Percentiles rank a stretch among this genome's conserved stretches.
phyloP scores from a whole-genome alignment of 1,284 basidiomycete genomes.

The Porodaedalea pini region DNA sequence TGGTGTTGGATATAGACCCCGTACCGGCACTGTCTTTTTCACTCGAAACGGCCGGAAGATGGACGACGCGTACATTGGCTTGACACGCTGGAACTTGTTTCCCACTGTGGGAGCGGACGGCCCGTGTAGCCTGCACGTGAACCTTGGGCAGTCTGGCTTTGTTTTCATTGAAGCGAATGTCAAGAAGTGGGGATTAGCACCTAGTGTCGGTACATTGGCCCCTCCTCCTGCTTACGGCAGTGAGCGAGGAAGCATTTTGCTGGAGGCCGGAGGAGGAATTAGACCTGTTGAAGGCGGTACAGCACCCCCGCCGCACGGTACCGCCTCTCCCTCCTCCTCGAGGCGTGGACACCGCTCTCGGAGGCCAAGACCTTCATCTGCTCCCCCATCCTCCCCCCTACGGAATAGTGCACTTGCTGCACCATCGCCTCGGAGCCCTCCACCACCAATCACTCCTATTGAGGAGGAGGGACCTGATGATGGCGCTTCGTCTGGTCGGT shows the following conservation, averaged over 20 bases:
- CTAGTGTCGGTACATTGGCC: constrained; percentile 90
- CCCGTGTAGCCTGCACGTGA: constrained; percentile 91
- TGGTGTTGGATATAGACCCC: constrained; percentile 89
- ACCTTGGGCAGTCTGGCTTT: constrained; percentile 93
- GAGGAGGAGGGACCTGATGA: constrained; percentile 48
- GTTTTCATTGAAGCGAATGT: constrained; percentile 98
- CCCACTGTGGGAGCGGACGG: constrained; percentile 93
- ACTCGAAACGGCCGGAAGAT: constrained; percentile 93
- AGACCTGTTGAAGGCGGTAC: constrained; percentile 37
- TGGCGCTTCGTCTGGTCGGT: constrained; percentile 43
- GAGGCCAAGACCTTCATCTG: constrained; percentile 37
- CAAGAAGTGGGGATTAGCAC: constrained; percentile 97
- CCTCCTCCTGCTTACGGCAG: constrained; percentile 95
- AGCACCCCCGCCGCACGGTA: constrained; percentile 42
- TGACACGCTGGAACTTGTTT: constrained; percentile 89
- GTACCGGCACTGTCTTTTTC: constrained; percentile 95
- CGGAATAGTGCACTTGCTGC: constrained; percentile 40
- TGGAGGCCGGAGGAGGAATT: constrained; percentile 79
- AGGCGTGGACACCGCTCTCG: constrained; percentile 60
- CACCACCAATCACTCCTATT: constrained; percentile 77
- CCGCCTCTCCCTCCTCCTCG: constrained; percentile 47
- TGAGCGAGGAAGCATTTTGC: constrained; percentile 88
- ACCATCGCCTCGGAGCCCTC: constrained; percentile 54
- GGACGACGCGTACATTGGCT: constrained; percentile 89
- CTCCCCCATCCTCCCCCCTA: constrained; percentile 59